phyloP scores from a whole-genome alignment of 768 basidiomycete species.

The Boletales sp. region DNA sequence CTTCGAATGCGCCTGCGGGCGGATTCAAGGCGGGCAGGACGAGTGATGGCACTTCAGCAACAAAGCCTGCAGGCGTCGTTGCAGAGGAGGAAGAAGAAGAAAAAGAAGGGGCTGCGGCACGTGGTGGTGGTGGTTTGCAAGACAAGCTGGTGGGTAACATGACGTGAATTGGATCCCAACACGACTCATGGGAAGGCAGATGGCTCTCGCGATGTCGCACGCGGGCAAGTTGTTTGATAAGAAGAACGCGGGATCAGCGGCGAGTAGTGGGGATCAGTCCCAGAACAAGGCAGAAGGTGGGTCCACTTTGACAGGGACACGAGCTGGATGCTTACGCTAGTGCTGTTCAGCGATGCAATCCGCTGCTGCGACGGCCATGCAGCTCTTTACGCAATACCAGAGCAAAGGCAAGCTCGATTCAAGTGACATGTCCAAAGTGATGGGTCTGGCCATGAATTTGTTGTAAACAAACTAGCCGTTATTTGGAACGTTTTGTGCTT shows the following conservation, averaged over 20 bases:
- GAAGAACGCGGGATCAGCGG: conserved; percentile 21
- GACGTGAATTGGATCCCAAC: not conserved
- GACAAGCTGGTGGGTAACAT: conserved; percentile 27
- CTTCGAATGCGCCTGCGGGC: conserved; percentile 16
- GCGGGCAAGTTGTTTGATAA: conserved; percentile 32
- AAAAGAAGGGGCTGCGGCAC: conserved; percentile 4
- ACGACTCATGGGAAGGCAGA: conserved; percentile 9
- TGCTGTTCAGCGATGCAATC: conserved; percentile 28
- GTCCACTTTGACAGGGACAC: not conserved
- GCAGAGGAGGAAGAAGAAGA: conserved; percentile 1
- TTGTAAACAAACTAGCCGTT: conserved; percentile 6
- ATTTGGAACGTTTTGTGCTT: not conserved
- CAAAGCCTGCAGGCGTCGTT: conserved; percentile 1
- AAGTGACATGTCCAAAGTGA: conserved; percentile 26
- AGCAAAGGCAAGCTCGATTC: conserved; percentile 25
- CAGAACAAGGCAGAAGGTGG: conserved; percentile 28
- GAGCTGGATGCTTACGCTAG: too few species aligned
- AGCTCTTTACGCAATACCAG: conserved; percentile 24
- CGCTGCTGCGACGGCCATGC: conserved; percentile 29
- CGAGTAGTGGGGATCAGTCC: conserved; percentile 5
- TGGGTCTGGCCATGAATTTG: conserved; percentile 24
- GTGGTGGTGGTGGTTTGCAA: conserved; percentile 13
- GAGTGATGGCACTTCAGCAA: not conserved
- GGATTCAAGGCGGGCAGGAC: conserved; percentile 9
- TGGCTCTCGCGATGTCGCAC: conserved; percentile 30